Percentiles rank a stretch among this genome's conserved stretches.
Conservation (phyloP, 768 basidiomycete species). For the Tubosaeta sp. region DNA sequence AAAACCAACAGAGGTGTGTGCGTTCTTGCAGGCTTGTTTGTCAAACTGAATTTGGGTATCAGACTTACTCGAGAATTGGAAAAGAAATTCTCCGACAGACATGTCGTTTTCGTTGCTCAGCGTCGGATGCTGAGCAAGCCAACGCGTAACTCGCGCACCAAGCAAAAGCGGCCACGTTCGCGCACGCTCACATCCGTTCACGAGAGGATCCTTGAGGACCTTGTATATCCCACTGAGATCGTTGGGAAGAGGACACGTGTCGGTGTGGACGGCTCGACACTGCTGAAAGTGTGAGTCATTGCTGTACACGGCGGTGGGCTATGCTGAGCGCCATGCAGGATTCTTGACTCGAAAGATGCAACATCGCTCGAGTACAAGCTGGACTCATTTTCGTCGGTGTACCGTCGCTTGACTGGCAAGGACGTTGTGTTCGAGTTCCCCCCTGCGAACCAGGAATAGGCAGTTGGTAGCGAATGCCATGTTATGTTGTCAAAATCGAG, state of each 20-base stretch:
- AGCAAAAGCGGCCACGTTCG: constrained; percentile 95
- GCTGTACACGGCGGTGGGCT: constrained; percentile 5
- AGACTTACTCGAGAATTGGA: constrained; percentile 98
- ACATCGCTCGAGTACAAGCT: constrained; percentile 99
- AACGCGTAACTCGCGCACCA: constrained; percentile 85
- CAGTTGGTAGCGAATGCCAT: constrained; percentile 30
- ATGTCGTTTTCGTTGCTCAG: constrained; percentile 98
- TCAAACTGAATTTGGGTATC: constrained; percentile 10
- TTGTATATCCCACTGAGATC: constrained; percentile 98
- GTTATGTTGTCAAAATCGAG: constrained; percentile 33
- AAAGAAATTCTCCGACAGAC: constrained; percentile 99
- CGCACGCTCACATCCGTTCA: constrained; percentile 97
- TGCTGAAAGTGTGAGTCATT: constrained; percentile 89
- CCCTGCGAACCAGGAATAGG: constrained; percentile 63
- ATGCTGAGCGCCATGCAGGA: constrained; percentile 44
- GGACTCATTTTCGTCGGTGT: constrained; percentile 97
- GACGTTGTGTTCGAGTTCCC: constrained; percentile 95
- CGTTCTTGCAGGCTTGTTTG: background rate
- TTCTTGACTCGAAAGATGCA: constrained; percentile 96
- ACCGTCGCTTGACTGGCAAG: constrained; percentile 93
- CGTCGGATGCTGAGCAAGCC: constrained; percentile 98
- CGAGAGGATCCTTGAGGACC: constrained; percentile 98
- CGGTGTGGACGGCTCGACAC: constrained; percentile 88
- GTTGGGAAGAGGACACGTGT: constrained; percentile 98
- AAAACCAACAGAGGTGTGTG: constrained; percentile 86